phyloP scores from a whole-genome alignment of 1,284 basidiomycete species.

The Phaffia rhodozyma region DNA sequence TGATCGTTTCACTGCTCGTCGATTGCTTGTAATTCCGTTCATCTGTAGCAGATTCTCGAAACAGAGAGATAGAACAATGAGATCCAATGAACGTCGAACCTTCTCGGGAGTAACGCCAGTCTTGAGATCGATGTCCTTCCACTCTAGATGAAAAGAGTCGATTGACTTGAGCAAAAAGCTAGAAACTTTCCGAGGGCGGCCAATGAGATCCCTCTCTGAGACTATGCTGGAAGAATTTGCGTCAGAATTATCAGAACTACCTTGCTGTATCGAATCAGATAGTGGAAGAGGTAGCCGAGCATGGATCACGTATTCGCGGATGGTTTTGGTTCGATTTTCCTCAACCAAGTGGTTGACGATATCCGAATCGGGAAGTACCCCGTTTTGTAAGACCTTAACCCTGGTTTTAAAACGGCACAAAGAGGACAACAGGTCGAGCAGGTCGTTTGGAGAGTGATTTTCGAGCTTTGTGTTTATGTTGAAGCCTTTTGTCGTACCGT shows the following conservation, averaged over 20 bases:
- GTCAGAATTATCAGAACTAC: neutral
- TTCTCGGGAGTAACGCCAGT: slow-evolving; percentile 43
- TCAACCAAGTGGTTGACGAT: slow-evolving; percentile 18
- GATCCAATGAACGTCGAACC: slow-evolving; percentile 54
- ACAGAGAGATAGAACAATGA: slow-evolving; percentile 49
- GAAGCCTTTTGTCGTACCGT: slow-evolving; percentile 35
- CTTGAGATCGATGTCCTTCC: slow-evolving; percentile 35
- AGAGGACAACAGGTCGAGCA: slow-evolving; percentile 50
- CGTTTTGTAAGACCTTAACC: neutral
- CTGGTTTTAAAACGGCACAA: slow-evolving; percentile 43
- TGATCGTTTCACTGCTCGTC: slow-evolving; percentile 50
- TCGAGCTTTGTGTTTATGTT: slow-evolving; percentile 39
- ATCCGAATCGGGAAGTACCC: slow-evolving; percentile 6
- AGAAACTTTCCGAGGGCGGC: slow-evolving; percentile 53
- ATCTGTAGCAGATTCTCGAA: slow-evolving; percentile 55
- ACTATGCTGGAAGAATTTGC: slow-evolving; percentile 38
- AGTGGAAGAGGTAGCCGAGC: neutral
- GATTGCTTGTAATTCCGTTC: slow-evolving; percentile 50
- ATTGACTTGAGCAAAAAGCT: slow-evolving; percentile 50
- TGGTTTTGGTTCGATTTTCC: slow-evolving; percentile 11
- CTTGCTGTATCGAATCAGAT: neutral
- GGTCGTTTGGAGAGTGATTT: slow-evolving; percentile 44
- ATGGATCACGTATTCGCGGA: slow-evolving; percentile 18
- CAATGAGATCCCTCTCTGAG: slow-evolving; percentile 24
- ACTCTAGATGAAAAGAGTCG: slow-evolving; percentile 43